phyloP scores from a whole-genome alignment of 805 yeast genomes.

The Starmera caribaea region DNA sequence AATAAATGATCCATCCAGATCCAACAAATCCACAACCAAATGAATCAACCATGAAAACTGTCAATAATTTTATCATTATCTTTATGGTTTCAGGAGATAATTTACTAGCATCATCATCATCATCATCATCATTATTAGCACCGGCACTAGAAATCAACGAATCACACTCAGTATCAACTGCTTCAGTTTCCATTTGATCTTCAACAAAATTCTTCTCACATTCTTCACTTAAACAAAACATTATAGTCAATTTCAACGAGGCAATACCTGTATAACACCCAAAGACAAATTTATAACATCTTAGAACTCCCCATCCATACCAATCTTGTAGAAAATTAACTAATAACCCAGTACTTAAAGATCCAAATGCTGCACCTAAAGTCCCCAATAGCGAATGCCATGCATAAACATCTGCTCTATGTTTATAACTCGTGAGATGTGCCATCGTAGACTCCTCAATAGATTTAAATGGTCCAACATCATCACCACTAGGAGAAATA shows the following conservation, averaged over 20 bases:
- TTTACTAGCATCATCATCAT: neutral
- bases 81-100: conserved; percentile 32
- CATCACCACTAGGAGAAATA: conserved; percentile 83
- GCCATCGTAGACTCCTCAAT: conserved; percentile 81
- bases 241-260: conserved; percentile 35
- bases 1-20: conserved; percentile 79
- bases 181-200: neutral
- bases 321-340: conserved; percentile 34
- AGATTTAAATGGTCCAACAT: conserved; percentile 83
- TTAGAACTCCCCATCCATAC: conserved; percentile 23
- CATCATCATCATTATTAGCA: conserved; percentile 2
- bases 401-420: conserved; percentile 68
- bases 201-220: conserved; percentile 35
- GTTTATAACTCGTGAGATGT: conserved; percentile 56
- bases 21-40: conserved; percentile 87
- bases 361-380: conserved; percentile 67
- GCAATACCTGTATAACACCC: conserved; percentile 47
- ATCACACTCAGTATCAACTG: neutral
- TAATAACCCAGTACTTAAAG: conserved; percentile 50
- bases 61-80: conserved; percentile 37
- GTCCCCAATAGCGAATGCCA: conserved; percentile 62
- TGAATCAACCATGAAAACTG: conserved; percentile 75
- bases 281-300: conserved; percentile 52
- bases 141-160: neutral
- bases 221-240: conserved; percentile 39